phyloP scores from a whole-genome alignment of 257 asterid genomes.

The Gardenia jasminoides region DNA sequence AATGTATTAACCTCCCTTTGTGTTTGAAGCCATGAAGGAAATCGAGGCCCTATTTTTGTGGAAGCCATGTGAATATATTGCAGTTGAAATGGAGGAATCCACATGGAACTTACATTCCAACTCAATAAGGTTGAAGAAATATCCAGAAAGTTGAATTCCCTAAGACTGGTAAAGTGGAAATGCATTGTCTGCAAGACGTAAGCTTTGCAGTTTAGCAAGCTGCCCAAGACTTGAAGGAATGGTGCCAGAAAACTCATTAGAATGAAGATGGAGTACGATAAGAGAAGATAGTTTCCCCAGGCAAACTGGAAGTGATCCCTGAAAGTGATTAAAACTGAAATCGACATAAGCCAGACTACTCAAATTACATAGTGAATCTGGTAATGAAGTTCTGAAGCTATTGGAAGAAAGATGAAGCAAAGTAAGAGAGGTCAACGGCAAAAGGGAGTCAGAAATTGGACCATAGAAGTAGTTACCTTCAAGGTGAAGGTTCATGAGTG shows the following conservation, averaged over 20 bases:
- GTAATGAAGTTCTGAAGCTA: background rate
- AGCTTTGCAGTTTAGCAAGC: background rate
- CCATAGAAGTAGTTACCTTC: constrained; percentile 12
- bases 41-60: constrained; percentile 9
- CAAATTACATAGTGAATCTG: constrained; percentile 2
- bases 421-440: background rate
- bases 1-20: constrained; percentile 6
- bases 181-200: background rate
- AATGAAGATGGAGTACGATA: background rate
- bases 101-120: constrained; percentile 18
- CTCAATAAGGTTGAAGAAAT: constrained; percentile 10
- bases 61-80: background rate
- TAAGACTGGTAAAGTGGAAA: constrained; percentile 13
- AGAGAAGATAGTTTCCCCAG: background rate
- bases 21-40: constrained; percentile 24
- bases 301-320: constrained; percentile 12
- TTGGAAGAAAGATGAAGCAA: constrained; percentile 12
- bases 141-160: background rate
- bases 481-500: constrained; percentile 11
- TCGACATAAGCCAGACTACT: background rate
- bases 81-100: constrained; percentile 33
- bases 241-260: background rate
- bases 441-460: background rate
- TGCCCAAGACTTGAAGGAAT: constrained; percentile 12
- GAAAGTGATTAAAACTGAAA: constrained; percentile 4